Base-by-base conservation (phyloP, 108 stramenopile species). In the Tribonema minus region DNA sequence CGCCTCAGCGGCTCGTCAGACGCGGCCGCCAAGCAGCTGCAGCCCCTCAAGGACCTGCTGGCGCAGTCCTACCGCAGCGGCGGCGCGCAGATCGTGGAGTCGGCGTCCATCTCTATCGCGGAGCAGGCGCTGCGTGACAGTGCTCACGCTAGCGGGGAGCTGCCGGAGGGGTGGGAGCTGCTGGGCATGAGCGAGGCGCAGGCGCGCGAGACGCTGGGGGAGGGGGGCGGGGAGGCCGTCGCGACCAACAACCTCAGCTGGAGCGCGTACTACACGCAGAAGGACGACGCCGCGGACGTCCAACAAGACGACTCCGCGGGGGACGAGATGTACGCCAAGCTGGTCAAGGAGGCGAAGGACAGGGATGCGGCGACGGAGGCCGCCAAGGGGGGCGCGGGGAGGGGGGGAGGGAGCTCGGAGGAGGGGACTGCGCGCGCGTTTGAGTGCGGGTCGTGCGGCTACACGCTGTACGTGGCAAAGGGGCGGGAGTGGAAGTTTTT, bases 401-500 rank as follows among this genome's bases (percentile, higher is more conserved):
- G n/a, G n/a, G n/a, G n/a, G n/a, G n/a, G n/a, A n/a, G n/a, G n/a
- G n/a, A n/a, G n/a, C n/a, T n/a, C n/a, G n/a, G n/a, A n/a, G n/a
- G n/a, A n/a, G n/a, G n/a, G n/a, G n/a, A n/a, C n/a, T n/a, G n/a
- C n/a, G n/a, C n/a, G n/a, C n/a, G n/a, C n/a, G n/a, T 39, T 3
- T 39, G 38, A n/a, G n/a, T n/a, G n/a, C n/a, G n/a, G n/a, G n/a
- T n/a, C n/a, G n/a, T n/a, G n/a, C n/a, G n/a, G 76, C 15, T 93
- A 90, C 87, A 94, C 91, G 12, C 71, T 94, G 58, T 94, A 92
- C 70, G 84, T 92, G 62, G 92, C 92, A 0, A 85, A 90, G 64
- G 94, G 94, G 41, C 82, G 92, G 71, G 92, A 94, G 62, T 73
- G 65, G 23, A 92, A 91, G 84, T 94, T 94, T 76, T 93, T 89